phyloP scores from a whole-genome alignment of 139 green algal species.

The Microglena sp. region DNA sequence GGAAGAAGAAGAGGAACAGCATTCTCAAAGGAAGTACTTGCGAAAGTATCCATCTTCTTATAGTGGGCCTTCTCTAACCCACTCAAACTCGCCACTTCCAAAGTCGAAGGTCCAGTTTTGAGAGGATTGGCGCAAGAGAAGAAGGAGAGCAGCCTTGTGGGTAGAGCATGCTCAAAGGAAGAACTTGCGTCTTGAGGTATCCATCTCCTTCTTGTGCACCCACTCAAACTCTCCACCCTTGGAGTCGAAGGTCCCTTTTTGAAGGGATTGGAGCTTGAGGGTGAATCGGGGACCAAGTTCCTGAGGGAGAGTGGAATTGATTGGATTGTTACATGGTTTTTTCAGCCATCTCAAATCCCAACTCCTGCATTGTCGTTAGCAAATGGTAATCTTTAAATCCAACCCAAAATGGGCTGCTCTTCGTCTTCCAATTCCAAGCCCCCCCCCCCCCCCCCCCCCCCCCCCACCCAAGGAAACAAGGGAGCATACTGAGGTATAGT shows the following conservation, averaged over 20 bases:
- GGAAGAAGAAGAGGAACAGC: too few relatives aligned
- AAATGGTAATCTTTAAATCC: too few relatives aligned
- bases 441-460: too few relatives aligned
- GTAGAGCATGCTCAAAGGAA: too few relatives aligned
- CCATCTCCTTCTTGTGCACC: constrained; percentile 74
- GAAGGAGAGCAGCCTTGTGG: too few relatives aligned
- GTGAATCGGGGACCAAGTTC: constrained; percentile 96
- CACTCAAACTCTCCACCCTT: constrained; percentile 95
- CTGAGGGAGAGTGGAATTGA: too few relatives aligned
- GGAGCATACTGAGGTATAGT: neutral
- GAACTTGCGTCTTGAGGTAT: constrained; percentile 65
- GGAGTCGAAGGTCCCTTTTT: constrained; percentile 92
- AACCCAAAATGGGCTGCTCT: too few relatives aligned
- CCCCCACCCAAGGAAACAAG: neutral
- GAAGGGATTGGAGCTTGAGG: constrained; percentile 78
- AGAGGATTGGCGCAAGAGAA: too few relatives aligned
- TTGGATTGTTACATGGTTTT: neutral
- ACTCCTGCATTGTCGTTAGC: too few relatives aligned
- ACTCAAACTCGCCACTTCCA: constrained; percentile 94
- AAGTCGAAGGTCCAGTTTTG: constrained; percentile 94
- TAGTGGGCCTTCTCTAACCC: constrained; percentile 77
- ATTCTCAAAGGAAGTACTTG: constrained; percentile 58
- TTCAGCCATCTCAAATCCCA: too few relatives aligned
- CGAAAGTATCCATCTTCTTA: constrained; percentile 69
- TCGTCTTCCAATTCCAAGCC: neutral